Evolutionary conservation across 2,329 filamentous ascomycete species (phyloP).

Genomic region (Chalaropsis ovoidea): DNA sequence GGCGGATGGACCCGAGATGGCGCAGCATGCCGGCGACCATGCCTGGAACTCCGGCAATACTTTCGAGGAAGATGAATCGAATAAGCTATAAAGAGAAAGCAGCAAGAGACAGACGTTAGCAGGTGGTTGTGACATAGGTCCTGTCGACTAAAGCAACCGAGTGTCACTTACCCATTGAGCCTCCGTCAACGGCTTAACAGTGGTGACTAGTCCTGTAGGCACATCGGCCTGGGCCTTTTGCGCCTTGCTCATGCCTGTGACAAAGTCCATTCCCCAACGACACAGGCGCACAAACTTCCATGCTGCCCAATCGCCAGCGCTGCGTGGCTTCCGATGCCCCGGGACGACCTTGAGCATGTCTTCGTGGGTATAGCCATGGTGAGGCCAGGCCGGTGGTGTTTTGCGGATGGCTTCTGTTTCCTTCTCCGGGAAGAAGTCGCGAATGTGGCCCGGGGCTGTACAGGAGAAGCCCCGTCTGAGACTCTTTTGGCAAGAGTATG

Average conservation of each 20-base stretch:
- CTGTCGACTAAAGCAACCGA: not conserved
- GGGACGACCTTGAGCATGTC: conserved; percentile 67
- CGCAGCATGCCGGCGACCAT: conserved; percentile 95
- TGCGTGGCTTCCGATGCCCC: conserved; percentile 64
- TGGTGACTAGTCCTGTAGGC: conserved; percentile 45
- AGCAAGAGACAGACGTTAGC: not conserved
- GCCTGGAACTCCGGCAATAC: conserved; percentile 85
- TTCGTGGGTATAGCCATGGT: conserved; percentile 63
- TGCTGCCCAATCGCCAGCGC: conserved; percentile 67
- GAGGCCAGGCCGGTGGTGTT: conserved; percentile 58
- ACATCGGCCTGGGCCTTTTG: conserved; percentile 55
- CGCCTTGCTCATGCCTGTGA: conserved; percentile 61
- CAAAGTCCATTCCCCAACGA: conserved; percentile 70
- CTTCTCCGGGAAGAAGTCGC: conserved; percentile 53
- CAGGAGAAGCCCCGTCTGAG: conserved; percentile 40
- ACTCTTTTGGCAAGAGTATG: conserved; percentile 19
- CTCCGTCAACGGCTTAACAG: conserved; percentile 60
- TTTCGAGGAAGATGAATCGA: conserved; percentile 87
- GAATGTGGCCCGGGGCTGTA: conserved; percentile 38
- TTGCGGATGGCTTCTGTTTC: conserved; percentile 52
- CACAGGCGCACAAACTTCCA: conserved; percentile 65
- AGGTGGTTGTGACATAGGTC: not conserved
- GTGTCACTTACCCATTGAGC: conserved; percentile 58
- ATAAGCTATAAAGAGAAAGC: conserved; percentile 42
- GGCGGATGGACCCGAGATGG: conserved; percentile 72